Base-by-base conservation (phyloP, 805 yeast genomes). In the Myxozyma geophila region DNA sequence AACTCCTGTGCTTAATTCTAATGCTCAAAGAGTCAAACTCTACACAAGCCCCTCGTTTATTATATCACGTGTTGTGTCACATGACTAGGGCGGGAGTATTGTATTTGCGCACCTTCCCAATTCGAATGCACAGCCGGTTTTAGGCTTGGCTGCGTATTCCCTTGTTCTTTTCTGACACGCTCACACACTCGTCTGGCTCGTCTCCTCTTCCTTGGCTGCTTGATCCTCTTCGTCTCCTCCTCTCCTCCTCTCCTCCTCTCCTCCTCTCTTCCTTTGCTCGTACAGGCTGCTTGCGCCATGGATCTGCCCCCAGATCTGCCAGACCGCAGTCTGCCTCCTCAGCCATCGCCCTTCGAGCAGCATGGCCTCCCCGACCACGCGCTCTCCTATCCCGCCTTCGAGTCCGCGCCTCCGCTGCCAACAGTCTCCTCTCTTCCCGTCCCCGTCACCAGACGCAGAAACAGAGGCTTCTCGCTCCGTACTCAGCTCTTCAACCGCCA, bases 401-500 rank as follows among this genome's bases (percentile, higher is more conserved):
- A 48, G 23, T 37, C 54, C 17, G 39, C 54, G 1, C 60, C 60
- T 13, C 49, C 49, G 21, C 60, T 37, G 44, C 53, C 46, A 37
- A 10, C 59, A 12, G 59, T 47, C 46, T 36, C 44, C 39, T 17
- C 35, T 35, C n/a, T 39, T 52, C 53, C 53, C 7, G 47, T n/a
- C 40, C 55, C 57, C 13, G 37, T 21, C 17, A 23, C 57, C 10
- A 58, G 62, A 39, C 46, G 54, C 43, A 61, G 65, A 10, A 57
- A 58, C 36, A 54, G 92, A 70, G 92, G 92, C 0, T 84, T 86
- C 64, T 85, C 90, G 8, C 74, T 88, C 60, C 79, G 92, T 64
- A 80, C 89, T 0, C 91, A 88, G 75, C 78, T 88, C 54, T 81
- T 87, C 76, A 84, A 80, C 71, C 84, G 77, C 59, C 70, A 68